A percentile compares a stretch with the other conserved stretches of the same genome.
These are phyloP conservation scores for Trichophyton equinum DNA, from an alignment of 2,329 filamentous ascomycete species.

Conservation along the genomic window DNA sequence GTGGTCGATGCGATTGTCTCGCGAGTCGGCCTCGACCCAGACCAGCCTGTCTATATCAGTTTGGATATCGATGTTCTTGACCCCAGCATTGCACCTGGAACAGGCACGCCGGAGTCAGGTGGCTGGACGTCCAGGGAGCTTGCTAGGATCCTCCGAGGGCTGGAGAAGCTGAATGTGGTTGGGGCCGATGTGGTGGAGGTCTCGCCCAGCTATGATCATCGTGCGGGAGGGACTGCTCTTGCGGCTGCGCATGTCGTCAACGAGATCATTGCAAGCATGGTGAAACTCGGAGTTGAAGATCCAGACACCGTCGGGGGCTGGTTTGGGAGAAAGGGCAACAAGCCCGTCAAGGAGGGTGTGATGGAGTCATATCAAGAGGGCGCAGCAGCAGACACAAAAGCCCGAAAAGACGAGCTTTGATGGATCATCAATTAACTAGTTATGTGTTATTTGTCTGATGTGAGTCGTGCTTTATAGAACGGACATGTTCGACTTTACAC, in stretches of 20 bases:
- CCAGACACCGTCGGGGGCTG: constrained; percentile 25
- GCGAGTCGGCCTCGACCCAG: constrained; percentile 50
- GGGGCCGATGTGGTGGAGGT: constrained; percentile 88
- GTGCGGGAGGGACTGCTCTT: constrained; percentile 66
- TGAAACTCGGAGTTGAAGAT: constrained; percentile 30
- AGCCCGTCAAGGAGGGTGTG: not conserved
- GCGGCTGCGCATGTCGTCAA: constrained; percentile 75
- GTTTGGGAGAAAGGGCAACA: not conserved
- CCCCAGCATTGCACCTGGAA: constrained; percentile 57
- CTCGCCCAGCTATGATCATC: constrained; percentile 69
- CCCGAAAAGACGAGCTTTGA: not conserved
- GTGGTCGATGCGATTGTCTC: constrained; percentile 59
- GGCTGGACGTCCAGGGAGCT: constrained; percentile 85
- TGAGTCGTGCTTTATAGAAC: too few relatives aligned
- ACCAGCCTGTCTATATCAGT: constrained; percentile 67
- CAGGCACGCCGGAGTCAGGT: constrained; percentile 78
- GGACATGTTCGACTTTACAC: not conserved
- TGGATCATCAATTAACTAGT: not conserved
- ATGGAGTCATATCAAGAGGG: not conserved
- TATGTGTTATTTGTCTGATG: too few relatives aligned
- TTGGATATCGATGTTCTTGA: constrained; percentile 75
- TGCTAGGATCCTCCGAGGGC: constrained; percentile 66
- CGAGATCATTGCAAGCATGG: constrained; percentile 60
- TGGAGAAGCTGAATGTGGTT: constrained; percentile 70
- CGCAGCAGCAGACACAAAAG: not conserved